These are phyloP conservation scores for Santalum album DNA, from an alignment of 164 flowering plant species.

Conservation along the genomic window DNA sequence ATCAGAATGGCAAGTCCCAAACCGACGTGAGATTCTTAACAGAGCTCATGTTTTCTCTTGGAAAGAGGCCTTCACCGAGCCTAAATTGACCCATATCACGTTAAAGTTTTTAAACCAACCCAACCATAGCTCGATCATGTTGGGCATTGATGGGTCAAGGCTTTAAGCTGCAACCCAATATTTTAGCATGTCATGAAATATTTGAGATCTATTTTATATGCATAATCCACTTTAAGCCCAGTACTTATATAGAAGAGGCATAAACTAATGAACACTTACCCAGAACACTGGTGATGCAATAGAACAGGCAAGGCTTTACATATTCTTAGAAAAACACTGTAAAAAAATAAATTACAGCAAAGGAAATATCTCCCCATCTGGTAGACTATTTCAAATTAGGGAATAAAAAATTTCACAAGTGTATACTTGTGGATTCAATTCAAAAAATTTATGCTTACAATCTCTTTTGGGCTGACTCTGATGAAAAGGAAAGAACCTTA, in stretches of 20 bases:
- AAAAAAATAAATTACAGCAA: neutral
- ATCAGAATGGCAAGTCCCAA: no score
- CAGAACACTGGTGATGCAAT: neutral
- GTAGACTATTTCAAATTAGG: neutral
- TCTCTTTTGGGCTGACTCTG: neutral
- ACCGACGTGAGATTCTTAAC: no score
- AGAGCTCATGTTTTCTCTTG: no score
- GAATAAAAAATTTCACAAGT: neutral
- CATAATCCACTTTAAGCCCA: neutral
- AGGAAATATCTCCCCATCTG: neutral
- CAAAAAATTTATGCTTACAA: slow-evolving; percentile 2
- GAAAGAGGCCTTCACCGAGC: no score
- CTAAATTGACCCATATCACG: no score
- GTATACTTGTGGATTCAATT: slow-evolving; percentile 1
- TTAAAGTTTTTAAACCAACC: no score
- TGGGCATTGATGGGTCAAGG: neutral
- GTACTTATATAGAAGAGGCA: no score
- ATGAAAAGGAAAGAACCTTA: neutral
- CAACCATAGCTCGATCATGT: neutral
- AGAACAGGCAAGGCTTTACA: neutral
- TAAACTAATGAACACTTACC: no score
- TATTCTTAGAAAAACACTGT: neutral
- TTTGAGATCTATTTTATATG: neutral
- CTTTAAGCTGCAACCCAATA: neutral
- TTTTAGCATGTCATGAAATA: neutral